These are phyloP conservation scores for Gossypioides kirkii DNA, from an alignment of 345 rosid genomes.

Conservation along the genomic window DNA sequence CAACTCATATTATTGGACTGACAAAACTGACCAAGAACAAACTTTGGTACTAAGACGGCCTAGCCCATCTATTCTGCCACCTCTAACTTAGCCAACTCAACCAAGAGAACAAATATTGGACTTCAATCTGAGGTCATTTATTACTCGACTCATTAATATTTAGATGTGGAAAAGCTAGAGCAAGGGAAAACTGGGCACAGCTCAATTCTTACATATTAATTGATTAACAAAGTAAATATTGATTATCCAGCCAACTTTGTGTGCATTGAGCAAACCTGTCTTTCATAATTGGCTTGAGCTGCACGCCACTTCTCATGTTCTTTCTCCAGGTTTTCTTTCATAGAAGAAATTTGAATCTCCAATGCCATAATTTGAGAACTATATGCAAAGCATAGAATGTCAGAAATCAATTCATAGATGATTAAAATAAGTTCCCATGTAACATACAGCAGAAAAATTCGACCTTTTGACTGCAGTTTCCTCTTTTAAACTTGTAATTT, in stretches of 20 bases:
- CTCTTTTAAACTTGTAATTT: slow-evolving; percentile 65
- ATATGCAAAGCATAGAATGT: slow-evolving; percentile 23
- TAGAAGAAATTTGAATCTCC: slow-evolving; percentile 56
- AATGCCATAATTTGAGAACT: slow-evolving; percentile 65
- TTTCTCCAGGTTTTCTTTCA: slow-evolving; percentile 64
- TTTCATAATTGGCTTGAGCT: slow-evolving; percentile 88
- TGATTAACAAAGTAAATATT: slow-evolving; percentile 1
- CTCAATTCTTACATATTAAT: not conserved
- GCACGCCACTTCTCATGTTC: slow-evolving; percentile 74
- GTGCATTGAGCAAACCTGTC: slow-evolving; percentile 55
- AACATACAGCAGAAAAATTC: slow-evolving; percentile 14
- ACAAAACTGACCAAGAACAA: too few relatives aligned
- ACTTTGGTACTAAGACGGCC: too few relatives aligned
- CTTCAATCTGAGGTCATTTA: too few relatives aligned
- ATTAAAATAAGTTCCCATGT: slow-evolving; percentile 3
- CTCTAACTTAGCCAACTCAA: too few relatives aligned
- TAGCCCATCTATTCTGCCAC: too few relatives aligned
- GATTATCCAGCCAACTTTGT: not conserved
- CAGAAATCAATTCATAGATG: slow-evolving; percentile 7
- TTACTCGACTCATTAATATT: not conserved
- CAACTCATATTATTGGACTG: too few relatives aligned
- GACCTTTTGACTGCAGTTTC: slow-evolving; percentile 60
- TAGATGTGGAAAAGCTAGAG: not conserved
- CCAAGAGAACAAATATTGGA: too few relatives aligned
- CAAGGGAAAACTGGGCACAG: not conserved